These are phyloP conservation scores for Aspergillus heteromorphus DNA, from an alignment of 495 filamentous ascomycete species.

Conservation along the genomic window DNA sequence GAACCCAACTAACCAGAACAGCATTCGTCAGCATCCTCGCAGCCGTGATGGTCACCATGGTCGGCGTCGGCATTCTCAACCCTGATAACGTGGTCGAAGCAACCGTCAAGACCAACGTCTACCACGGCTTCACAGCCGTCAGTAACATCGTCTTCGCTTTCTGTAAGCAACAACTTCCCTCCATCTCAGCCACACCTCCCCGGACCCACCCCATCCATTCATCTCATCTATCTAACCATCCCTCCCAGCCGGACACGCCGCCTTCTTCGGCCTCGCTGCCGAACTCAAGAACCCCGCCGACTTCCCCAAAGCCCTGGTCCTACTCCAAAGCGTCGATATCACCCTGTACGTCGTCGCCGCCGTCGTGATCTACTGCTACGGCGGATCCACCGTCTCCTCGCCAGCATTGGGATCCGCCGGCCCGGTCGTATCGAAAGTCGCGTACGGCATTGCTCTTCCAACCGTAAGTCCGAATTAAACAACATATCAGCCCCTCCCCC, in stretches of 20 bases:
- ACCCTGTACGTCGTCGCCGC: constrained; percentile 54
- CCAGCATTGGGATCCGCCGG: constrained; percentile 70
- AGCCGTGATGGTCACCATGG: constrained; percentile 68
- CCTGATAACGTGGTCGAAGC: constrained; percentile 23
- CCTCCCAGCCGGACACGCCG: constrained; percentile 53
- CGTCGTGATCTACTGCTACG: constrained; percentile 62
- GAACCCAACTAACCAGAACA: constrained; percentile 29
- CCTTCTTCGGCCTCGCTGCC: constrained; percentile 71
- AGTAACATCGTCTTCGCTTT: constrained; percentile 47
- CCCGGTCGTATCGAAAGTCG: constrained; percentile 56
- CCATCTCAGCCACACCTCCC: no score
- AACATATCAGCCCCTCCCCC: not conserved
- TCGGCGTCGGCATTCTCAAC: constrained; percentile 51
- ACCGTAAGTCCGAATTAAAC: constrained; percentile 41
- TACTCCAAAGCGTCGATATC: constrained; percentile 60
- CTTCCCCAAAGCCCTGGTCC: constrained; percentile 60
- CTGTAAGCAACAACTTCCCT: constrained; percentile 16
- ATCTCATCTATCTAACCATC: not conserved
- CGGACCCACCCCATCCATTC: no score
- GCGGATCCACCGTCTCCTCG: constrained; percentile 59
- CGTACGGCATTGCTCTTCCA: constrained; percentile 74
- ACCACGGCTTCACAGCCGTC: constrained; percentile 36
- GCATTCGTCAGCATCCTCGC: constrained; percentile 61
- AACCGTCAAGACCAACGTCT: constrained; percentile 27
- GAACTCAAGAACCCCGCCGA: constrained; percentile 67